Base-by-base conservation (phyloP, 139 green algal genomes). In the Picochlorum sp. region DNA sequence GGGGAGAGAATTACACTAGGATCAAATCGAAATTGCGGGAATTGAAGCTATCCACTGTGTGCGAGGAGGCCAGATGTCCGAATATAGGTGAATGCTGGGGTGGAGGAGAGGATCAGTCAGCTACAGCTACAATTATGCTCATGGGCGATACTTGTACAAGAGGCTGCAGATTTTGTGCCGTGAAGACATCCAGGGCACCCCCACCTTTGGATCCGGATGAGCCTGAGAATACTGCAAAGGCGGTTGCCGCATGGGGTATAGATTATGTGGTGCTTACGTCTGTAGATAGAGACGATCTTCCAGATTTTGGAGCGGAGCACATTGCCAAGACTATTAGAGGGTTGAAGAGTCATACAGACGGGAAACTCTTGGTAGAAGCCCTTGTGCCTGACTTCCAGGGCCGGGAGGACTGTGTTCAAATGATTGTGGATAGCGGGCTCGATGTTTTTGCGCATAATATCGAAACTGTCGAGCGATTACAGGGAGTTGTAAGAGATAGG, bases 41-140 rank as follows among this genome's bases (percentile, higher is more conserved):
- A 71, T 74, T 97, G 28, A 85, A 87, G 52, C 79, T 97, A 8
- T 65, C 79, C 16, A 97, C 89, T 14, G 86, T 95, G 33, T 95
- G 87, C 67, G 84, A 95, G 63, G 84, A 93, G 67, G 87, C 86
- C n/a, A 77, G 87, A 72, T 95, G 87, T 63, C 87, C 87, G 33
- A 95, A 95, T 72, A 85, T 74, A 63, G 50, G 67, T 30, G 72
- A 72, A 24, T 72, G 66, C 50, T 73, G 71, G 65, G 64, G 64
- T 25, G 87, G 87, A 7, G 87, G 76, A 5, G 91, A 97, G 30
- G 89, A 85, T 22, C 77, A 89, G 59, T 88, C 85, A 9, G 93
- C 89, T 16, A 99, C 93, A 12, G 93, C 93, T n/a, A 99, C 93
- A 30, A 97, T 99, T 77, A 99, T 99, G 93, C 73, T 96, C 16